These are phyloP conservation scores for Ustilago trichophora DNA, from an alignment of 1,284 basidiomycete species.

Conservation along the genomic window DNA sequence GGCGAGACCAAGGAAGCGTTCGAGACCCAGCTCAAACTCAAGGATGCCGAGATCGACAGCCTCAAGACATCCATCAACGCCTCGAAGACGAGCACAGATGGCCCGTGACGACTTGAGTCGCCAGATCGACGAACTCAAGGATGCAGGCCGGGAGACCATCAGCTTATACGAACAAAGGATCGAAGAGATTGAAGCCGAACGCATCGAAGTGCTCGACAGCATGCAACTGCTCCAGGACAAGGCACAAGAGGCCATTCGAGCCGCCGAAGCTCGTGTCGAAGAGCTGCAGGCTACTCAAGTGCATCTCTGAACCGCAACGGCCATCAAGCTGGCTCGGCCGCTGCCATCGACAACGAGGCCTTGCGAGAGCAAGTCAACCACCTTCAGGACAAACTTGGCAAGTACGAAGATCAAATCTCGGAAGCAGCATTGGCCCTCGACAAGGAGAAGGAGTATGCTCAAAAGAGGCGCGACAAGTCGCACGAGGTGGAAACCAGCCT, in stretches of 20 bases:
- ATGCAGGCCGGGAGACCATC: conserved; percentile 78
- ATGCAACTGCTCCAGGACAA: conserved; percentile 67
- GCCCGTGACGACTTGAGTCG: conserved; percentile 43
- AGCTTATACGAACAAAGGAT: conserved; percentile 46
- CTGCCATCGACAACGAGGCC: conserved; percentile 91
- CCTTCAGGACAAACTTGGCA: conserved; percentile 78
- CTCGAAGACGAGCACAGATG: conserved; percentile 54
- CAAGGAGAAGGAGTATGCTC: conserved; percentile 74
- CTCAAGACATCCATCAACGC: conserved; percentile 53
- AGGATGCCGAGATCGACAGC: conserved; percentile 55
- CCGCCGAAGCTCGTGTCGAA: conserved; percentile 77
- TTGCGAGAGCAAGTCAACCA: conserved; percentile 86
- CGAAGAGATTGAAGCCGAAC: conserved; percentile 54
- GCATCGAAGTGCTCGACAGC: conserved; percentile 60
- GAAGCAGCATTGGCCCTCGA: conserved; percentile 79
- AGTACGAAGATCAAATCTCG: conserved; percentile 84
- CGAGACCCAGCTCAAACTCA: conserved; percentile 46
- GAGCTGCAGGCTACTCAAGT: conserved; percentile 67
- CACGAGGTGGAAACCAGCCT: conserved; percentile 74
- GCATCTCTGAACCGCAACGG: conserved; percentile 18
- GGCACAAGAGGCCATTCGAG: conserved; percentile 84
- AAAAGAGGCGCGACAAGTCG: conserved; percentile 72
- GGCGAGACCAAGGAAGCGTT: conserved; percentile 42
- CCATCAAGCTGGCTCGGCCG: conserved; percentile 50
- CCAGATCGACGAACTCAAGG: conserved; percentile 81